These are phyloP conservation scores for Plantago major DNA, from an alignment of 257 asterid genomes.

Conservation along the genomic window DNA sequence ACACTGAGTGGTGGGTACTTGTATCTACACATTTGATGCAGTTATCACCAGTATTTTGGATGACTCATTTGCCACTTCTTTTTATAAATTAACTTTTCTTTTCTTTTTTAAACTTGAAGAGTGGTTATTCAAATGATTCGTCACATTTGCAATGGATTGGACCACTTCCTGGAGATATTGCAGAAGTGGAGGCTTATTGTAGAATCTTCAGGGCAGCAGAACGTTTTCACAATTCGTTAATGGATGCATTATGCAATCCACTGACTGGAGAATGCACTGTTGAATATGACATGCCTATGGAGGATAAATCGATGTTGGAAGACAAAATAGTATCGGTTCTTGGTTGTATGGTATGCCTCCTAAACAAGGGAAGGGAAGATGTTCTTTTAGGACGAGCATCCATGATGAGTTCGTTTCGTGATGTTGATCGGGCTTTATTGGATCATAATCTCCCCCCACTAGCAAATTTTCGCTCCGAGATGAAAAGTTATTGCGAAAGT, in stretches of 20 bases:
- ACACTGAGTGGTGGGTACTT: no score
- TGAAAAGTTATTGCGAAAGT: constrained; percentile 97
- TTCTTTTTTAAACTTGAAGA: constrained; percentile 32
- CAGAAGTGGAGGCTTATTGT: constrained; percentile 97
- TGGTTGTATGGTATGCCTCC: constrained; percentile 94
- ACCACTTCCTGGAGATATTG: constrained; percentile 94
- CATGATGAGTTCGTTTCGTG: constrained; percentile 50
- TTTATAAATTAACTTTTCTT: constrained; percentile 25
- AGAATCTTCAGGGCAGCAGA: constrained; percentile 94
- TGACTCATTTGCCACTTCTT: no score
- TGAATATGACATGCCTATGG: constrained; percentile 73
- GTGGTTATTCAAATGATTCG: constrained; percentile 43
- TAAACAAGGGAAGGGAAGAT: constrained; percentile 89
- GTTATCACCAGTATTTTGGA: no score
- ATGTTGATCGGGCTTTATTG: constrained; percentile 42
- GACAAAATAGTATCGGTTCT: constrained; percentile 90
- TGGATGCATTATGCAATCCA: constrained; percentile 92
- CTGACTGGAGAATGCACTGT: constrained; percentile 87
- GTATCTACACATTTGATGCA: no score
- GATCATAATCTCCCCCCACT: constrained; percentile 81
- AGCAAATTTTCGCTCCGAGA: constrained; percentile 83
- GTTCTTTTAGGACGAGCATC: constrained; percentile 80
- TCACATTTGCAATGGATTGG: constrained; percentile 70
- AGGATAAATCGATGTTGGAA: constrained; percentile 75
- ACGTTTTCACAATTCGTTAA: constrained; percentile 72